A percentile compares a stretch with the other conserved stretches of the same genome.
Conservation (phyloP, 225 moss, liverwort and hornwort species). For the Marchantia paleacea region DNA sequence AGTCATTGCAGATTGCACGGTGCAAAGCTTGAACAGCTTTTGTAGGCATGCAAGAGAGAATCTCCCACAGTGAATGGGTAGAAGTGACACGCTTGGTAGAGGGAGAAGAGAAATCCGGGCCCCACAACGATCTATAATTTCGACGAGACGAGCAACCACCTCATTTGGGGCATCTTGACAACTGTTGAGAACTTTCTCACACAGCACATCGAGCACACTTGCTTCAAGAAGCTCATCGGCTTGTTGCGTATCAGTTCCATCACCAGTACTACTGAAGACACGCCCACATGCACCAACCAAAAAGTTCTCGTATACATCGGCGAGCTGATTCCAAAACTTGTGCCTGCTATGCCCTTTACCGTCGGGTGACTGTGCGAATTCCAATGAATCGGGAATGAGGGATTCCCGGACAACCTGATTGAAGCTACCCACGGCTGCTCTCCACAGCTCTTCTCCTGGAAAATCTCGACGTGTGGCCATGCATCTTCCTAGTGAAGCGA, state of each 20-base stretch:
- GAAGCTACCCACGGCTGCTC: constrained; percentile 67
- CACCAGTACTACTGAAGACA: constrained; percentile 61
- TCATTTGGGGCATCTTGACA: constrained; percentile 86
- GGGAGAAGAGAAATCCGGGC: constrained; percentile 47
- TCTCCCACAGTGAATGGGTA: constrained; percentile 45
- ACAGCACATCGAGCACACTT: constrained; percentile 67
- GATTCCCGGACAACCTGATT: constrained; percentile 67
- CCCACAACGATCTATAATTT: constrained; percentile 47
- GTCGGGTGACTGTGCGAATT: constrained; percentile 40
- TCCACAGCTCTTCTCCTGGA: constrained; percentile 76
- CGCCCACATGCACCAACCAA: constrained; percentile 94
- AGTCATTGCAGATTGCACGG: constrained; percentile 26
- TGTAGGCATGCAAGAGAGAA: constrained; percentile 45
- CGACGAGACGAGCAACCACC: constrained; percentile 36
- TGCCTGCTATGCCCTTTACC: constrained; percentile 56
- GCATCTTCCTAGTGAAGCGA: constrained; percentile 91
- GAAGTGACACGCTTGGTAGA: constrained; percentile 42
- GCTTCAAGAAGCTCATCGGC: constrained; percentile 83
- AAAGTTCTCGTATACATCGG: constrained; percentile 87
- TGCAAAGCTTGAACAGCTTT: constrained; percentile 43
- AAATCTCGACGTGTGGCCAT: constrained; percentile 91
- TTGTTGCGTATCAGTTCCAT: constrained; percentile 49
- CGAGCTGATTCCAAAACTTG: constrained; percentile 94
- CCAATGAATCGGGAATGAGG: constrained; percentile 56
- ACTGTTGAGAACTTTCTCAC: constrained; percentile 68